Base-by-base conservation (phyloP, 371 early-diverging fungal genomes). In the Smittium mucronatum region DNA sequence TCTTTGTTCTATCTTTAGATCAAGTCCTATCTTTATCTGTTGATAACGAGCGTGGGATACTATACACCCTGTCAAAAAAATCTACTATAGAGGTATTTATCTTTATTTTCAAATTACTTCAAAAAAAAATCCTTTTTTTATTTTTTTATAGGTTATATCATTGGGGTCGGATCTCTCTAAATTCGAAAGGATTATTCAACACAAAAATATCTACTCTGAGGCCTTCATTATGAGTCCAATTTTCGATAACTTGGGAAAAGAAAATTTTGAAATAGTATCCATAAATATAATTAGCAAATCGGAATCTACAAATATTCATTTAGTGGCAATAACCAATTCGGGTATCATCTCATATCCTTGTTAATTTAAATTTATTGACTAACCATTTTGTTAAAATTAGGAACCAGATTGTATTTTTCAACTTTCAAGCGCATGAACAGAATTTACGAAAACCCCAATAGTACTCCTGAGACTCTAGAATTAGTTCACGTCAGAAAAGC, bases 321-420 rank as follows among this genome's bases (percentile, higher is more conserved):
- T 91, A 2, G 81, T 93, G 30, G 93, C 86, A 8, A 73, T 93
- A 29, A 86, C 92, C 0, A 72, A 81, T 33, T 82, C 78, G 68
- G 92, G 93, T 8, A 82, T 81, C 64, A 87, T 93, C 2, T 73
- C 93, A 26, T 93, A 90, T 71, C 92, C 92, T 70, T 47, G 5
- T 47, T 47, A 11, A 47, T 47, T 47, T 47, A 47, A 11, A 21
- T 47, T 11, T 47, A 11, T 47, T 47, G 21, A 21, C 47, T 47
- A 47, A 47, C 21, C 47, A 11, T 47, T 47, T 47, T 47, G 21
- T 11, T 47, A 47, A 11, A 47, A 11, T 21, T 21, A 47, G 47
- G 47, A 11, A 11, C 47, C 5, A 47, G 47, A 21, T 21, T 47
- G 5, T 47, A 47, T 21, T 47, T 47, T 47, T 47, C 47, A 47